Evolutionary conservation across 1,139 yeast species (phyloP).

Genomic region (Geotrichum cucujoidarum): DNA sequence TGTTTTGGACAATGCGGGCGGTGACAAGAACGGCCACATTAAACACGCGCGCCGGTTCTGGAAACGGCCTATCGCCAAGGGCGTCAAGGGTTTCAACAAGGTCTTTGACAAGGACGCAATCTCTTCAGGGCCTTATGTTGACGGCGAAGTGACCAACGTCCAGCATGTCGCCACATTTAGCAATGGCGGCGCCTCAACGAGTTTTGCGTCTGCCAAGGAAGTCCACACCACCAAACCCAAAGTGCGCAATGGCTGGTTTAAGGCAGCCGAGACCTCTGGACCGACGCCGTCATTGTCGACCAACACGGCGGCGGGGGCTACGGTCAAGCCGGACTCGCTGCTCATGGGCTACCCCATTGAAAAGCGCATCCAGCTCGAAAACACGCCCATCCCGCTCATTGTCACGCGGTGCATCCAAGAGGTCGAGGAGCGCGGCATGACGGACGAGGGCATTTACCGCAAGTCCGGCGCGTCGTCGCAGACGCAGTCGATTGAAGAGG

Average conservation of each 20-base stretch:
- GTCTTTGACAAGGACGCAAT: conserved; percentile 33
- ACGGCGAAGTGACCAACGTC: conserved; percentile 17
- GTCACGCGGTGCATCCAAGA: conserved; percentile 70
- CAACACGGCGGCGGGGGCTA: conserved; percentile 16
- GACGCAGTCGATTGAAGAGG: conserved; percentile 48
- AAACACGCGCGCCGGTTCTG: conserved; percentile 34
- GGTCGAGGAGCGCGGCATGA: conserved; percentile 69
- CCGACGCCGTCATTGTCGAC: no score
- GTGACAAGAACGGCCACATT: conserved; percentile 24
- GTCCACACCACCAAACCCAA: conserved; percentile 13
- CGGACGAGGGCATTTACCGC: conserved; percentile 81
- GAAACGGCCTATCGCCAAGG: conserved; percentile 38
- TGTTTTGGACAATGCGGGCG: conserved; percentile 30
- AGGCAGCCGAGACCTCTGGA: conserved; percentile 9
- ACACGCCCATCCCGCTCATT: conserved; percentile 59
- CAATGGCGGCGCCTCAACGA: conserved; percentile 3
- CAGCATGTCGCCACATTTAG: conserved; percentile 21
- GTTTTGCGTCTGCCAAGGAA: conserved; percentile 10
- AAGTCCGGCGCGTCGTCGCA: conserved; percentile 86
- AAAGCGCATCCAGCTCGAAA: conserved; percentile 49
- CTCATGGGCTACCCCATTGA: conserved; percentile 31
- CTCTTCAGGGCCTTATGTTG: conserved; percentile 16
- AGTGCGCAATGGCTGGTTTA: conserved; percentile 20
- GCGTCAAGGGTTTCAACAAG: conserved; percentile 34
- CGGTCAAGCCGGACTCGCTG: conserved; percentile 10